Evolutionary conservation across 2,329 filamentous ascomycete genomes (phyloP).

Genomic region (Fusarium pseudonygamai): DNA sequence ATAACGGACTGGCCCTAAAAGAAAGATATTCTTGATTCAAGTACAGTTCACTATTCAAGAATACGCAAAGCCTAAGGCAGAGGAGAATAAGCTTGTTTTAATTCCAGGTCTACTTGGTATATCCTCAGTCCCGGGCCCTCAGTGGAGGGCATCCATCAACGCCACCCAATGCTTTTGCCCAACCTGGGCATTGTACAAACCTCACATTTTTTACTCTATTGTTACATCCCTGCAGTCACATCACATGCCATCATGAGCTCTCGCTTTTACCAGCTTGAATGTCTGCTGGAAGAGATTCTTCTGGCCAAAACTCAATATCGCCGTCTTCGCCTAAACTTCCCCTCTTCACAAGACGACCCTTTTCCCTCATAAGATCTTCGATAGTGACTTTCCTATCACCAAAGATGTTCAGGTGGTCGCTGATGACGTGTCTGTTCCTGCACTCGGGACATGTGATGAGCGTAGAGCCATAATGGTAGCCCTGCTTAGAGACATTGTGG

Average conservation of each 20-base stretch:
- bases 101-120: background rate
- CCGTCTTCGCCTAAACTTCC: constrained; percentile 78
- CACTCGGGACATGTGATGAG: constrained; percentile 90
- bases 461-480: constrained; percentile 90
- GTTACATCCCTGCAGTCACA: background rate
- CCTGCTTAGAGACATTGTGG: constrained; percentile 91
- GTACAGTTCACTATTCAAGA: too few species aligned
- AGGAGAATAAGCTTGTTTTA: background rate
- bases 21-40: background rate
- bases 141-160: constrained; percentile 37
- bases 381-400: constrained; percentile 75
- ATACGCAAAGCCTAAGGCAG: background rate
- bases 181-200: constrained; percentile 29
- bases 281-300: constrained; percentile 57
- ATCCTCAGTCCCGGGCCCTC: background rate
- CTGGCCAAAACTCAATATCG: constrained; percentile 93
- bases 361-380: constrained; percentile 80
- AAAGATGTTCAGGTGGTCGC: constrained; percentile 85
- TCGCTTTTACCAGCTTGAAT: constrained; percentile 27
- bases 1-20: background rate
- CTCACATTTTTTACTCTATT: background rate
- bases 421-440: constrained; percentile 88
- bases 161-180: constrained; percentile 29
- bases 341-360: constrained; percentile 77
- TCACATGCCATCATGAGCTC: background rate